Evolutionary conservation across 768 basidiomycete species (phyloP).

Genomic region (Pisolithus albus): DNA sequence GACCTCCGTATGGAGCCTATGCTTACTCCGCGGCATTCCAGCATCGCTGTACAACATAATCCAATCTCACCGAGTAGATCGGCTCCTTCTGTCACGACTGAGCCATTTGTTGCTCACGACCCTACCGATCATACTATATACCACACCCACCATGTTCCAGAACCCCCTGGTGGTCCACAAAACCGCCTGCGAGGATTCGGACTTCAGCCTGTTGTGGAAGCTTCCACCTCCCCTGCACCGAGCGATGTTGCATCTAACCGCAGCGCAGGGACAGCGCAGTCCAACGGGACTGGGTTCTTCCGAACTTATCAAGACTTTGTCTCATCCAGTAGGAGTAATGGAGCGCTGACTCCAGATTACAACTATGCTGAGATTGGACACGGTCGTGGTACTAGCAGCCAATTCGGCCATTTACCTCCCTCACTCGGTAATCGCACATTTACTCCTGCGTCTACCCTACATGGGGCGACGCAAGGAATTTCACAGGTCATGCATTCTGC

Average conservation of each 20-base stretch:
- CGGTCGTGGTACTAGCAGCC: constrained; percentile 44
- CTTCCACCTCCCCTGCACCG: constrained; percentile 50
- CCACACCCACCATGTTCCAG: constrained; percentile 30
- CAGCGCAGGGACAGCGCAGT: constrained; percentile 46
- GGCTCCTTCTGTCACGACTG: constrained; percentile 6
- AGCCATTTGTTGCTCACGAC: constrained; percentile 1
- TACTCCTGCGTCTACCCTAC: constrained; percentile 16
- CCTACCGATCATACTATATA: constrained; percentile 12
- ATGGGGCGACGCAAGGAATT: constrained; percentile 23
- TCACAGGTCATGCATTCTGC: constrained; percentile 32
- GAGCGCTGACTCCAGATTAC: constrained; percentile 64
- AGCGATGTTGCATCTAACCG: constrained; percentile 55
- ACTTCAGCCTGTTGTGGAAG: constrained; percentile 55
- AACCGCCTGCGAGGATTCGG: constrained; percentile 38
- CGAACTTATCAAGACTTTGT: constrained; percentile 46
- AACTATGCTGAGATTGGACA: constrained; percentile 74
- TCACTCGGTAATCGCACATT: constrained; percentile 19
- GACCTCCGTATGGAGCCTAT: constrained; percentile 7
- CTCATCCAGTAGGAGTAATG: constrained; percentile 39
- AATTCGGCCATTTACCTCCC: constrained; percentile 13
- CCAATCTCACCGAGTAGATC: constrained; percentile 19
- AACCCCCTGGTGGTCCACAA: constrained; percentile 33
- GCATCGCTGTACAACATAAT: constrained; percentile 26
- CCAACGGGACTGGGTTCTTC: constrained; percentile 56
- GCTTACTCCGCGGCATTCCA: constrained; percentile 13